phyloP scores from a whole-genome alignment of 78 protist species.

The Guillardia theta region DNA sequence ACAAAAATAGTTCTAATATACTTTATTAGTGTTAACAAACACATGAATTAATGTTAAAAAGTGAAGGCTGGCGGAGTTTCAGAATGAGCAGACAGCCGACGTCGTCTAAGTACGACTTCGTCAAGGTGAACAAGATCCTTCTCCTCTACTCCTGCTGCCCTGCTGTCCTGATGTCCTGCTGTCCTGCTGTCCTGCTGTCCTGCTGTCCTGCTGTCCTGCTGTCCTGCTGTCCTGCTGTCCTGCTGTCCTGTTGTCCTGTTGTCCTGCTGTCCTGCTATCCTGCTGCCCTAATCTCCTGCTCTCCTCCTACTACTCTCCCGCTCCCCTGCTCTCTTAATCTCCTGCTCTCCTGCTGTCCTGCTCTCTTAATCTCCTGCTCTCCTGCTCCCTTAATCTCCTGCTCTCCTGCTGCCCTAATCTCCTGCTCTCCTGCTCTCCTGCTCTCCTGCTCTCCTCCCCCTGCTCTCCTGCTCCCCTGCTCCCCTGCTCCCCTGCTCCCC shows the following conservation, averaged over 20 bases:
- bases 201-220: background rate
- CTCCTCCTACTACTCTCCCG: background rate
- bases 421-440: background rate
- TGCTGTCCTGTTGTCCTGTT: background rate
- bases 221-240: background rate
- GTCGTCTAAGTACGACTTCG: constrained; percentile 18
- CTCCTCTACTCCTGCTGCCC: background rate
- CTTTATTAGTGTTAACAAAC: background rate
- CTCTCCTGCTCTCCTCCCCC: background rate
- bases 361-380: background rate
- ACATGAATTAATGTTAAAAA: background rate
- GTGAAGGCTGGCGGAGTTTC: background rate
- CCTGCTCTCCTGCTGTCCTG: background rate
- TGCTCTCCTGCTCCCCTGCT: background rate
- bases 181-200: background rate
- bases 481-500: background rate
- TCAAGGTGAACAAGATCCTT: too few species aligned
- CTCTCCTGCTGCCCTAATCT: background rate
- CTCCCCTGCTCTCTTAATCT: background rate
- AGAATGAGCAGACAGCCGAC: background rate
- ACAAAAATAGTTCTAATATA: background rate
- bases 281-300: background rate
- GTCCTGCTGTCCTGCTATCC: background rate
- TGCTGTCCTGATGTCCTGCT: background rate
- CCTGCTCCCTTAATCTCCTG: background rate